Evolutionary conservation across 805 yeast species (phyloP), one percentile per base, ranked within the genome.

Genomic region (Lipomyces mesembrius): DNA sequence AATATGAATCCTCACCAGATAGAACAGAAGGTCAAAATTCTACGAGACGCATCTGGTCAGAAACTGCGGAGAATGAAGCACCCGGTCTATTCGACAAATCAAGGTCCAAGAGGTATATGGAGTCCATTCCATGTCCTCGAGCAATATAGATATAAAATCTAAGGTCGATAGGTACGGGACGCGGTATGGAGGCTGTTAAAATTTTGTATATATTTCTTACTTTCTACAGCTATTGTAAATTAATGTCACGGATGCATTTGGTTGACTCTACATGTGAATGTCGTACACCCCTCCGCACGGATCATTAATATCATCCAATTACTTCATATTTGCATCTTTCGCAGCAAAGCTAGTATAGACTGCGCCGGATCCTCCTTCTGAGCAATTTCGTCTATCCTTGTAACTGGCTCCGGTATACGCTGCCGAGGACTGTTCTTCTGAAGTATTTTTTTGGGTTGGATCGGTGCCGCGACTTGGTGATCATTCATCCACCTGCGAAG

Each of bases 31-130:
- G 79, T 92, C 64, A 79, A 84, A 29, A 82, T 90, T 58, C 79
- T 90, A 74, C 81, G 85, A 68, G 89, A 88, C 76, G 81, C 92
- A 34, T 84, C 90, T 59, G 98, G 98, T 61, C 83, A 80, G 39
- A 80, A 80, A 65, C 76, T 88, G 62, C 78, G 80, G 71, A 54
- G 65, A 5, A 56, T 54, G 20, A 87, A 87, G 74, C 87, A 90
- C 75, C 89, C 91, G 65, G 98, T 95, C 46, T 85, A 87, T 78
- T 88, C 96, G 54, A 79, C 84, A 69, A 95, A 94, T 77, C 85
- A 84, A 63, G 87, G 96, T 64, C 92, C 94, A 20, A 89, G 99
- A 83, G 99, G 99, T 75, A 84, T 95, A 59, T 95, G 99, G 99
- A 92, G 98, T 57, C 99, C 99, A 66, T 83, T 94, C 62, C 71